Evolutionary conservation across 176 grass and related monocot species (phyloP).

Genomic region (Paspalum notatum): DNA sequence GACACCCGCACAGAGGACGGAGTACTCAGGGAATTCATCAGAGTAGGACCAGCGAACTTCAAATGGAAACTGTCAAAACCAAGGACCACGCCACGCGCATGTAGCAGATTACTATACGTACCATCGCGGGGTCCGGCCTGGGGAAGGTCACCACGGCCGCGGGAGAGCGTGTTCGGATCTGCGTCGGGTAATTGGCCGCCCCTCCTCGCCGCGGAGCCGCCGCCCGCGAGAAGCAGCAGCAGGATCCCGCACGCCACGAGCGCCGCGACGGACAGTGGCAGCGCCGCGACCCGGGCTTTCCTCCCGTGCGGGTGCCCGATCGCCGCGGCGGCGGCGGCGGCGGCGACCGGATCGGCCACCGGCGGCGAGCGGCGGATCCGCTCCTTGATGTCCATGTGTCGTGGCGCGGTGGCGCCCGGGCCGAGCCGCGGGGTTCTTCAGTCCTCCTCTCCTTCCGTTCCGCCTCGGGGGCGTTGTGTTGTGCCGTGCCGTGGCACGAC

Average conservation of each 20-base stretch:
- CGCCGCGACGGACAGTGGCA: constrained; percentile 39
- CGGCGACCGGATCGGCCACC: background rate
- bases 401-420: background rate
- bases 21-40: background rate
- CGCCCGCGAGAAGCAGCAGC: constrained; percentile 44
- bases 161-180: background rate
- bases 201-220: constrained; percentile 46
- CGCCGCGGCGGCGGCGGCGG: background rate
- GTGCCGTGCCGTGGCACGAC: constrained; percentile 5
- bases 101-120: background rate
- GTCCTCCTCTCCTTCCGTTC: background rate
- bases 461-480: background rate
- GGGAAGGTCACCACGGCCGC: background rate
- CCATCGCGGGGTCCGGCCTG: constrained; percentile 25
- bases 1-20: constrained; percentile 5
- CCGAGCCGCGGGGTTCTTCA: background rate
- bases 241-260: constrained; percentile 29
- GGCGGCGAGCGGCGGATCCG: constrained; percentile 52
- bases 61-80: constrained; percentile 17
- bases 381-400: constrained; percentile 61
- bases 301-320: constrained; percentile 21
- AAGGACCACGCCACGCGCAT: background rate
- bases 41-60: background rate
- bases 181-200: constrained; percentile 24
- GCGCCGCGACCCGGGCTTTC: constrained; percentile 31